phyloP scores from a whole-genome alignment of 1,139 yeast genomes.

The Nakaseomyces uthaithaninus region DNA sequence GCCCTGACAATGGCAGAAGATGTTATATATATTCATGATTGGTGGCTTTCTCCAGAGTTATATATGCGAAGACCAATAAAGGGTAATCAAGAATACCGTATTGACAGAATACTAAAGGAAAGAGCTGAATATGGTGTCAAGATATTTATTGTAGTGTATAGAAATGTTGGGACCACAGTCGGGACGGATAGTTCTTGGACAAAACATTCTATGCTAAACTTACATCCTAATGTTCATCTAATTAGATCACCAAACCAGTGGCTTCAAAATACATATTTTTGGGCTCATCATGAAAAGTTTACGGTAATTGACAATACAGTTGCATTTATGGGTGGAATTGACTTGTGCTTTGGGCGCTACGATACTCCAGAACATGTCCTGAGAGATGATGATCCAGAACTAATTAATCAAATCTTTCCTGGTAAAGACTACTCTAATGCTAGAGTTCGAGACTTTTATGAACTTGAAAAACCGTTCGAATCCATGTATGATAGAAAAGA shows the following conservation, averaged over 20 bases:
- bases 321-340: conserved; percentile 93
- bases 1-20: conserved; percentile 93
- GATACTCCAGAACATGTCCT: conserved; percentile 95
- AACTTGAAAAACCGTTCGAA: conserved; percentile 77
- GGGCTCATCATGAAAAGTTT: conserved; percentile 98
- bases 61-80: conserved; percentile 90
- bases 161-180: conserved; percentile 90
- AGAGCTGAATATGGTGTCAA: conserved; percentile 95
- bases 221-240: conserved; percentile 82
- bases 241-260: conserved; percentile 94
- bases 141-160: conserved; percentile 83
- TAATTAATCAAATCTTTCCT: conserved; percentile 69
- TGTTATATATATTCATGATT: conserved; percentile 89
- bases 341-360: conserved; percentile 88
- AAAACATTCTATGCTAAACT: conserved; percentile 78
- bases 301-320: conserved; percentile 80
- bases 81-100: conserved; percentile 89
- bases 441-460: conserved; percentile 76
- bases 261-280: conserved; percentile 84
- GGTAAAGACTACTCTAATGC: conserved; percentile 98
- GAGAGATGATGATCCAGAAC: conserved; percentile 56
- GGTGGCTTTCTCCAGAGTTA: conserved; percentile 97
- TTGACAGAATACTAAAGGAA: conserved; percentile 78
- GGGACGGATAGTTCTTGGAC: conserved; percentile 93
- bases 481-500: conserved; percentile 80